Evolutionary conservation across 306 rosid genomes (phyloP), one percentile per base, ranked within the genome.

Genomic region (Mimosa bimucronata): DNA sequence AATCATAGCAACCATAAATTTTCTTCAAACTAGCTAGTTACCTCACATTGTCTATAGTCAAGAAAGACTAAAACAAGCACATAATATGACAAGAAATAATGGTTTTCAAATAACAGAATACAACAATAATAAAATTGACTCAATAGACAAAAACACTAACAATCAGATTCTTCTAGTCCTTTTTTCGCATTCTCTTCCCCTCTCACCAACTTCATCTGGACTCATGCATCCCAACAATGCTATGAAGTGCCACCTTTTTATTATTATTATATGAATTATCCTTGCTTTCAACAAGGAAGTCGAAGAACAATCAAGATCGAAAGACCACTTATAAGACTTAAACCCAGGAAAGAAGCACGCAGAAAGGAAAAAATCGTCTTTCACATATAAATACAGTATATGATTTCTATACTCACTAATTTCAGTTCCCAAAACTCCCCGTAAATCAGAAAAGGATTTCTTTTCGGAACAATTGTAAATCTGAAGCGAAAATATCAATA

Each of bases 1-100:
- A n/a, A 40, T 66, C 34, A 52, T 46, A 60, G 77, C 11, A 19
- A 23, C 62, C 50, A 31, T 50, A 71, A 61, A 61, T 37, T 61
- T 45, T 12, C 3, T n/a, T 46, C 61, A 37, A 45, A 60, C 60
- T 28, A 64, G 13, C 55, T 41, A 76, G 34, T 16, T 41, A 52
- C 71, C 61, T 14, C 48, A 70, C 41, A 19, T 57, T 45, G 28
- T 38, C 15, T 29, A 28, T 23, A 45, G 26, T 6, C 46, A 61
- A 69, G 7, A 57, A 75, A 68, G 30, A 37, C 0, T 34, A 23
- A 25, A 46, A 71, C 60, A 23, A 60, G 30, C 44, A 65, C 28
- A 48, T 28, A 42, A 66, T 72, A 42, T 30, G 57, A 77, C 15
- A 26, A 7, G 30, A 65, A 26, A 18, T 9, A 34, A 38, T 8